phyloP scores from a whole-genome alignment of 2,329 filamentous ascomycete species.

The Rhinocladiella mackenziei region DNA sequence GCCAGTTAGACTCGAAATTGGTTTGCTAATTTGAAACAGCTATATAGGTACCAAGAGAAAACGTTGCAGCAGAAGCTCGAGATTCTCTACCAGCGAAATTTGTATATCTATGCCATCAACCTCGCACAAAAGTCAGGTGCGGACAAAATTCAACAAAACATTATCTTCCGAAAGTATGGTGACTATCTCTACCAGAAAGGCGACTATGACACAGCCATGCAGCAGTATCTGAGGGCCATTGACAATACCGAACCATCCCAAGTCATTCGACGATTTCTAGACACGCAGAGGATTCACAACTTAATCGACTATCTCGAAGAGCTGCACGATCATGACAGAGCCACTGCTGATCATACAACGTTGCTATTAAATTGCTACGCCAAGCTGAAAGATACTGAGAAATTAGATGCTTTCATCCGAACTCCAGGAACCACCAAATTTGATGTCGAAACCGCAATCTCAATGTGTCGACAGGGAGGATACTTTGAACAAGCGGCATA shows the following conservation, averaged over 20 bases:
- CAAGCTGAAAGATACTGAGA: constrained; percentile 94
- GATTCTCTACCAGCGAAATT: constrained; percentile 86
- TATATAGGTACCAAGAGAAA: constrained; percentile 87
- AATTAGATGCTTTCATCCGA: constrained; percentile 94
- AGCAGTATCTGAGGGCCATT: constrained; percentile 93
- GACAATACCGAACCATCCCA: constrained; percentile 95
- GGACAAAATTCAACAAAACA: constrained; percentile 74
- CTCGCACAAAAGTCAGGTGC: constrained; percentile 85
- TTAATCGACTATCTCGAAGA: constrained; percentile 96
- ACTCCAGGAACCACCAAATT: constrained; percentile 92
- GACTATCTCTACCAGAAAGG: constrained; percentile 93
- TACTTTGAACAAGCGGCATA: constrained; percentile 97
- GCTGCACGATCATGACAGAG: constrained; percentile 86
- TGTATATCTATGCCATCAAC: constrained; percentile 87
- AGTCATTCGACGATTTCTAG: constrained; percentile 93
- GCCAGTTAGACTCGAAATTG: neutral
- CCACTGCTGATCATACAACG: constrained; percentile 92
- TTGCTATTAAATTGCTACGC: constrained; percentile 94
- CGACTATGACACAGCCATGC: constrained; percentile 98
- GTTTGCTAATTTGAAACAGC: constrained; percentile 47
- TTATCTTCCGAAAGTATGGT: constrained; percentile 89
- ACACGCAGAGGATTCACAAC: constrained; percentile 96
- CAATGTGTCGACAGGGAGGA: constrained; percentile 94
- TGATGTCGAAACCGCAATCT: constrained; percentile 92
- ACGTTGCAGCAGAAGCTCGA: constrained; percentile 85